Percentiles rank a stretch among this genome's conserved stretches.
Conservation (phyloP, 2,329 filamentous ascomycete genomes). For the Sporothrix brunneoviolacea region DNA sequence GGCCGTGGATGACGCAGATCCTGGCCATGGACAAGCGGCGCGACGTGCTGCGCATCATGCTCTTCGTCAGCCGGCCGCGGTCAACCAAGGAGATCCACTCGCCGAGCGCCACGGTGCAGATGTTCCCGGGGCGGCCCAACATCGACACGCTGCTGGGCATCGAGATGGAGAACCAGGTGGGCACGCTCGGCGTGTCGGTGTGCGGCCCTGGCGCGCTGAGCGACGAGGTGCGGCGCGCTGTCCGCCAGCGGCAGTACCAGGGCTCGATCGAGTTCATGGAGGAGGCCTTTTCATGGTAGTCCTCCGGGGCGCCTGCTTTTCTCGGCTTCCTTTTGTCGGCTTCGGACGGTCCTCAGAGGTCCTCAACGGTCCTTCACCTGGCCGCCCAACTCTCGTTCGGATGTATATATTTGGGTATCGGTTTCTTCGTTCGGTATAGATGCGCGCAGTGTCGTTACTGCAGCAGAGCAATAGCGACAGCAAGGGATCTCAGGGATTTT, state of each 20-base stretch:
- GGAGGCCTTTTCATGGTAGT: constrained; percentile 63
- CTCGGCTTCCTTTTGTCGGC: no score
- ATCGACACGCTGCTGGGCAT: constrained; percentile 64
- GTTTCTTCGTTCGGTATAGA: not conserved
- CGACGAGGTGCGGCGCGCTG: constrained; percentile 65
- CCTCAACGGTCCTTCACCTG: no score
- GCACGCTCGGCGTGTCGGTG: constrained; percentile 66
- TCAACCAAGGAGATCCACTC: constrained; percentile 77
- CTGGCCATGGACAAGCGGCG: constrained; percentile 67
- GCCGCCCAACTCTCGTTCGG: not conserved
- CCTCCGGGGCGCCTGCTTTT: no score
- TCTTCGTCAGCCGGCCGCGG: constrained; percentile 69
- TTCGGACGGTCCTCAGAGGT: no score
- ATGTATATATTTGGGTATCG: not conserved
- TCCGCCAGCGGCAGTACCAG: constrained; percentile 56
- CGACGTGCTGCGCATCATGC: constrained; percentile 67
- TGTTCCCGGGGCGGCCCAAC: constrained; percentile 75
- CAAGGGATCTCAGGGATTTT: no score
- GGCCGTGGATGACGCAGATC: constrained; percentile 77
- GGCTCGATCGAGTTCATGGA: constrained; percentile 72
- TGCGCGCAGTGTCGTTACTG: constrained; percentile 5
- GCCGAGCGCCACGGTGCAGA: constrained; percentile 70
- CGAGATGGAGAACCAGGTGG: constrained; percentile 68
- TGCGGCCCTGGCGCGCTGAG: constrained; percentile 68
- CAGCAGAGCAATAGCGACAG: not conserved